Evolutionary conservation across 495 filamentous ascomycete genomes (phyloP), one percentile per base, ranked within the genome.

Genomic region (Talaromyces wortmannii): DNA sequence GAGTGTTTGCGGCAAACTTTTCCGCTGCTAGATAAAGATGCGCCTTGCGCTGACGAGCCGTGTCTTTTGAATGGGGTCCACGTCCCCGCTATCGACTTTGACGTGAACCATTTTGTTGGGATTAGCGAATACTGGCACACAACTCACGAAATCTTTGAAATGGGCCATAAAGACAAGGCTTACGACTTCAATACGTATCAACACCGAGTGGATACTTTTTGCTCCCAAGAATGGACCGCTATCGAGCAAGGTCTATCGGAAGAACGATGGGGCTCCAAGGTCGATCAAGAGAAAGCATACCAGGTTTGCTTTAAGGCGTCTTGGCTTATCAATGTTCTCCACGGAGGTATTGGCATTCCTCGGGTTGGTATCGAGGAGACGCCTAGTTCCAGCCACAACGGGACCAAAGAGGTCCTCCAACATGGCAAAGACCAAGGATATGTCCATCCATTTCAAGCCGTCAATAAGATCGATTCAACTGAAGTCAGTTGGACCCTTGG

Each of bases 101-200:
- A 94, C 51, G 85, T 99, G 42, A 99, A 99, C 57, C 94, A 97
- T 65, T 99, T 99, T 63, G 86, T 99, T 29, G 94, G 94, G 7
- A 92, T 99, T 52, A 96, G 91, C 15, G 94, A 99, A 65, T 99
- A 95, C 65, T 99, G 94, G 94, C 94, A 99, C 71, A 96, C 92
- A 0, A 99, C 94, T 0, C 92, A 97, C 63, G 90, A 95, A 48
- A 84, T 97, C 0, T 97, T 97, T 61, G 88, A 90, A 57, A 84
- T 83, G 65, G 83, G 83, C 30, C 79, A 88, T 61, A 87, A 86
- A 52, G 87, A 95, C 59, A 89, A 88, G 59, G 83, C 88, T 0
- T 97, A 97, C 68, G 94, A 97, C 59, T 94, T 95, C 60, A 81
- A 86, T 33, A 91, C 87, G 0, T 99, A 97, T 62, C 92, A 97